Evolutionary conservation across 2,329 filamentous ascomycete species (phyloP), one percentile per base, ranked within the genome.

Genomic region (Pseudopithomyces maydicus): DNA sequence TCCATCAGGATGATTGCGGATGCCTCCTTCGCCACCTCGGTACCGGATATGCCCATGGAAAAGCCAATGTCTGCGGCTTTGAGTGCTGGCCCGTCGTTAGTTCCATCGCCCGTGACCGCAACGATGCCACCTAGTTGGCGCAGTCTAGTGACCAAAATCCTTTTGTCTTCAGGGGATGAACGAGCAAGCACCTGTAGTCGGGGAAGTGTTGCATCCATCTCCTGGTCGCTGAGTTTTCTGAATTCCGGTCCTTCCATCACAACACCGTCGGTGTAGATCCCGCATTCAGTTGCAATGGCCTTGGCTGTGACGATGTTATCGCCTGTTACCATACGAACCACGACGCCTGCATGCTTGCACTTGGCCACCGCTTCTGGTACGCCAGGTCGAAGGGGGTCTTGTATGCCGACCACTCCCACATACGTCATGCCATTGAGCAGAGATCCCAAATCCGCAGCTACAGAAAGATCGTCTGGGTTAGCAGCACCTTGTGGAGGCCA

Each of bases 1-100:
- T 92, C 90, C 89, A 92, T 91, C n/a, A 92, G 80, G 64, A 92
- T 91, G 59, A 92, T 92, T 20, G 89, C 88, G 6, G 90, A 92
- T 1, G 90, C 90, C 74, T 92, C 89, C 77, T 92, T 92, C 48
- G 90, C 90, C 33, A 92, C 90, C 71, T 92, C 90, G 0, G 90
- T 92, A 49, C 90, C 90, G 7, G 89, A 83, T 53, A 92, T 90
- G 61, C 90, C 90, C 90, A 92, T 92, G 14, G 89, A 90, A 75
- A 92, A 92, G 10, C 90, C 90, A 48, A 92, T 88, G 67, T 92
- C 90, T 6, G 90, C 90, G 66, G 87, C 87, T 76, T 90, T 91
- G 45, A 92, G 81, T 43, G 90, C 90, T 22, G 89, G 89, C 1
- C 88, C 90, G 74, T 92, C 90, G 71, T 92, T 92, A 65, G 90